Evolutionary conservation across 768 basidiomycete species (phyloP), one percentile per base, ranked within the genome.

Genomic region (Xerocomellus chrysenteron): DNA sequence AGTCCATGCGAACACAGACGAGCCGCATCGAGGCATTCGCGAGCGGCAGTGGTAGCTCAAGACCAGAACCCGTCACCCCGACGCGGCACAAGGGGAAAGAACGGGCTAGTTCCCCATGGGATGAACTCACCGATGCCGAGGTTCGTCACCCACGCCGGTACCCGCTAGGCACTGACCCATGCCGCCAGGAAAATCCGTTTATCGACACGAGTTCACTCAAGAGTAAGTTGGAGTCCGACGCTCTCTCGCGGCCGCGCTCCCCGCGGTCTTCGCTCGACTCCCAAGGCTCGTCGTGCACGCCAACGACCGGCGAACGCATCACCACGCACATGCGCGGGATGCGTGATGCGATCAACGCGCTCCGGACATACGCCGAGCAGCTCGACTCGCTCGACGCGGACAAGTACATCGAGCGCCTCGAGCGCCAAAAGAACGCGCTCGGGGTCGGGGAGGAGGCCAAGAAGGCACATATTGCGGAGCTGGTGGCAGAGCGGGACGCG

Each of bases 381-480:
- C n/a, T 69, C 1, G 47, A 56, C 1, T 59, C 64, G 16, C 49
- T 66, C 32, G 49, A 43, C 14, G 39, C 73, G 0, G 53, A 58
- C 41, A 63, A 66, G 10, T 73, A 76, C 47, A 66, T 80, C 41
- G 56, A 56, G 35, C 72, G 69, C 50, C 69, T 81, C 37, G 78
- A 82, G 56, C 69, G 75, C 37, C 74, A 73, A 52, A 57, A 68
- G 11, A 60, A 60, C 10, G 75, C 78, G 21, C 66, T 74, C 46
- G 72, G 71, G 43, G 70, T 73, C 43, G 70, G 73, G 26, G 73
- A 71, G 14, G 63, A 65, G 4, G 66, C 64, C 5, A 80, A 78
- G 57, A 65, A 64, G 33, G 63, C 42, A 28, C 43, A 21, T 1
- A 64, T 71, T 2, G 52, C 39, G 5, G n/a, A n/a, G 12, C 10